phyloP scores from a whole-genome alignment of 1,139 yeast genomes.

The Ogataea hybrid region DNA sequence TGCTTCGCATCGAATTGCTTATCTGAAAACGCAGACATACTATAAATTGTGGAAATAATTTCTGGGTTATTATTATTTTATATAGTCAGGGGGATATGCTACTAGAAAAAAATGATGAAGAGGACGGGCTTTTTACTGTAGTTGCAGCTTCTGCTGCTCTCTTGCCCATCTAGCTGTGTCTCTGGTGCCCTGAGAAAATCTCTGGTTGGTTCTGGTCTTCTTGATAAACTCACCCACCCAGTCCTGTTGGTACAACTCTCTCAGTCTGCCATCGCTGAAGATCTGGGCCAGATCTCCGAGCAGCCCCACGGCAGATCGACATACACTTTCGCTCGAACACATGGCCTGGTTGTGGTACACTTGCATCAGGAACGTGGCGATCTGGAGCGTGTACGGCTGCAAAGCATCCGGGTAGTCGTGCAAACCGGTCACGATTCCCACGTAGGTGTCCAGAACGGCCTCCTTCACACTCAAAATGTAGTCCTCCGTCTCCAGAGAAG shows the following conservation, averaged over 20 bases:
- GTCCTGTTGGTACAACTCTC: conserved; percentile 59
- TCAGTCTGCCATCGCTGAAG: conserved; percentile 68
- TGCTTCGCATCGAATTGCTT: conserved; percentile 53
- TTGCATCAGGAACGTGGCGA: conserved; percentile 65
- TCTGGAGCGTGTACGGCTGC: conserved; percentile 61
- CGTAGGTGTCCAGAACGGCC: conserved; percentile 90
- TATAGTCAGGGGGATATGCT: conserved; percentile 5
- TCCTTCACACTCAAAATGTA: conserved; percentile 73
- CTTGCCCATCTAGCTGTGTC: conserved; percentile 97
- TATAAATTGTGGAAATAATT: background rate
- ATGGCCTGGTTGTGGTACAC: conserved; percentile 57
- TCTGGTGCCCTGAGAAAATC: conserved; percentile 63
- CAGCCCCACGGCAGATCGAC: conserved; percentile 78
- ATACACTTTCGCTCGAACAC: conserved; percentile 39
- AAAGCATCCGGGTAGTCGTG: conserved; percentile 66
- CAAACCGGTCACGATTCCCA: conserved; percentile 90
- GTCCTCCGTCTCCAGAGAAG: conserved; percentile 72
- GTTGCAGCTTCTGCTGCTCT: conserved; percentile 71
- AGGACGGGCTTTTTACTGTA: conserved; percentile 20
- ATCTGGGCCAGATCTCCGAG: conserved; percentile 91
- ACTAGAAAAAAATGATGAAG: background rate
- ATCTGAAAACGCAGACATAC: conserved; percentile 68
- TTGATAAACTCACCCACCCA: conserved; percentile 82
- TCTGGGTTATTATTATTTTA: background rate
- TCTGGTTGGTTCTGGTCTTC: conserved; percentile 62